Evolutionary conservation across 2,329 filamentous ascomycete species (phyloP).

Genomic region (Trichoderma guizhouense): DNA sequence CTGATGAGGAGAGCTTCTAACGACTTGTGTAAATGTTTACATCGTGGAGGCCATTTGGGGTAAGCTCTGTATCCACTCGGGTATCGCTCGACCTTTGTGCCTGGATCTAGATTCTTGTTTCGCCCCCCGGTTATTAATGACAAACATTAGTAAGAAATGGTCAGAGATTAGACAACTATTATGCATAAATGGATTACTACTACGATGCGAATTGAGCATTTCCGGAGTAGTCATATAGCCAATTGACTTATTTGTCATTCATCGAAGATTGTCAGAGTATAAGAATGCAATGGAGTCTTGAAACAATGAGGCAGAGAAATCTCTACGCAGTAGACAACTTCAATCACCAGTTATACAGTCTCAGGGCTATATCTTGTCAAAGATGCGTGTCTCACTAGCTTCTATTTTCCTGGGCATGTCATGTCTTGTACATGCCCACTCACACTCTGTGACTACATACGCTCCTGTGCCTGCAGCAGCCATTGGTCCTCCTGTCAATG

Average conservation of each 20-base stretch:
- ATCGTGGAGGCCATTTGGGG: neutral
- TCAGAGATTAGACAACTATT: neutral
- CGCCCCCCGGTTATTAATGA: neutral
- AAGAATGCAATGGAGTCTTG: neutral
- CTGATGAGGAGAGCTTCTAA: neutral
- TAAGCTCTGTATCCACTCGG: neutral
- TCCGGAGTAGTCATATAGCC: too few species aligned
- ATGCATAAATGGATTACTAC: neutral
- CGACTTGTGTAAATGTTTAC: neutral
- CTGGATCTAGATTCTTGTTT: neutral
- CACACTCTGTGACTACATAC: neutral
- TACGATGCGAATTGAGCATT: neutral
- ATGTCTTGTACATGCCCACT: neutral
- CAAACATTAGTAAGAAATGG: neutral
- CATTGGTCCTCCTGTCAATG: neutral
- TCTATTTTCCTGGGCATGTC: neutral
- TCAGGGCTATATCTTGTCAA: too few species aligned
- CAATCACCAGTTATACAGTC: neutral
- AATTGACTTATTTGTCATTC: neutral
- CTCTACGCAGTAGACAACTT: neutral
- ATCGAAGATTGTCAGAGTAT: neutral
- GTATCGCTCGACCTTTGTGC: neutral
- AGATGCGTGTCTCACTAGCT: neutral
- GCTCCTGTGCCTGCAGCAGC: neutral
- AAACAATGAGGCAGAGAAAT: neutral